phyloP scores from a whole-genome alignment of 169 alveolate genomes.

The Plasmodium sp. region DNA sequence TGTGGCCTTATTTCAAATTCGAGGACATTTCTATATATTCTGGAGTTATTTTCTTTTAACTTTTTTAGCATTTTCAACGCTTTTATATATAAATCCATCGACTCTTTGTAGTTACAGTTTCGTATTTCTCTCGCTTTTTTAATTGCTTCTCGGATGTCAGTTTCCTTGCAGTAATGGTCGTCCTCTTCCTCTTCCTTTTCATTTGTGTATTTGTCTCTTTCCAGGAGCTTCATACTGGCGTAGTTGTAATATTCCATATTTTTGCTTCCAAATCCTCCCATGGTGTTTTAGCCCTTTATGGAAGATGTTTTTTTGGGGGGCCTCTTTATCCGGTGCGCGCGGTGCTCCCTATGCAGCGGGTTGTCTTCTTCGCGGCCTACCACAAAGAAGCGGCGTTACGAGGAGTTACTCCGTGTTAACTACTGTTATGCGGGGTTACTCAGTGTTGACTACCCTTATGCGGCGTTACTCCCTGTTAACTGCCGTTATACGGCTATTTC shows the following conservation, averaged over 20 bases:
- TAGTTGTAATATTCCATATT: slow-evolving; percentile 59
- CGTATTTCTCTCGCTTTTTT: slow-evolving; percentile 47
- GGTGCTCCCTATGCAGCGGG: neutral
- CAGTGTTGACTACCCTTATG: too few relatives aligned
- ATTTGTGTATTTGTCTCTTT: neutral
- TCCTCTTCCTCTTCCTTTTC: slow-evolving; percentile 7
- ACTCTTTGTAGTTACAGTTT: slow-evolving; percentile 34
- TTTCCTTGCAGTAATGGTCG: slow-evolving; percentile 1
- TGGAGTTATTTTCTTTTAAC: slow-evolving; percentile 26
- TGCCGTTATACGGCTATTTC: neutral
- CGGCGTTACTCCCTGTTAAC: neutral
- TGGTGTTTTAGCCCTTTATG: neutral
- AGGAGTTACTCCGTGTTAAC: too few relatives aligned
- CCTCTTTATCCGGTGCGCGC: neutral
- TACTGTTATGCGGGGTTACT: too few relatives aligned
- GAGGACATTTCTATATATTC: slow-evolving; percentile 41
- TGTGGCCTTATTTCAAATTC: slow-evolving; percentile 69
- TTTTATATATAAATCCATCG: slow-evolving; percentile 48
- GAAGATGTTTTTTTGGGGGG: neutral
- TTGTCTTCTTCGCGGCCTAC: neutral
- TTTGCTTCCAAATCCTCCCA: slow-evolving; percentile 59
- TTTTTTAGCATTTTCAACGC: slow-evolving; percentile 34
- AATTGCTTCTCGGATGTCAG: slow-evolving; percentile 24
- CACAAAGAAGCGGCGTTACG: neutral
- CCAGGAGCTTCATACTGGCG: slow-evolving; percentile 42